Percentiles rank a stretch among this genome's conserved stretches.
Conservation (phyloP, 2,329 filamentous ascomycete species). For the Fusarium protoensiforme region DNA sequence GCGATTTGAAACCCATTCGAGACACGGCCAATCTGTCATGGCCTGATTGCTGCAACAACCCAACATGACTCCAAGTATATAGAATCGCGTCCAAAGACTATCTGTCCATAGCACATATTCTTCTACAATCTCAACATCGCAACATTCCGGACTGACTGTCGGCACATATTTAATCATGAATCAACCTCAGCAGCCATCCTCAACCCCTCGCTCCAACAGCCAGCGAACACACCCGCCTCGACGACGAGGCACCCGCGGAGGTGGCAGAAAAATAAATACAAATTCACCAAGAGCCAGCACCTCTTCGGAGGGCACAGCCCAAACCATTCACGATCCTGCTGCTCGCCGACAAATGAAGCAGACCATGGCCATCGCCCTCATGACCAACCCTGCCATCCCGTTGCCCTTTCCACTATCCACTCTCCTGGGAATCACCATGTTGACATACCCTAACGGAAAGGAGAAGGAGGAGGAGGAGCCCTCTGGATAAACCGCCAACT, state of each 20-base stretch:
- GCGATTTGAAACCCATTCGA: not conserved
- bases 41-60: not conserved
- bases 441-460: constrained; percentile 9
- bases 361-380: constrained; percentile 25
- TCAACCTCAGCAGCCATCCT: not conserved
- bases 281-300: not conserved
- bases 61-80: not conserved
- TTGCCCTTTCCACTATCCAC: constrained; percentile 21
- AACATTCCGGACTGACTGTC: not conserved
- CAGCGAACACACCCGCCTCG: not conserved
- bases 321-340: constrained; percentile 21
- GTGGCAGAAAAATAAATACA: not conserved
- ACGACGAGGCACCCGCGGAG: constrained; percentile 10
- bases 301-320: not conserved
- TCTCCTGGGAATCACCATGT: constrained; percentile 12
- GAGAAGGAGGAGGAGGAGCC: not conserved
- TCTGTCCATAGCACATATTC: not conserved
- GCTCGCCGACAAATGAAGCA: constrained; percentile 32
- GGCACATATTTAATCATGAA: not conserved
- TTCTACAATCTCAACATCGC: not conserved
- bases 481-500: not conserved
- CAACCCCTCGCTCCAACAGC: not conserved
- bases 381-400: constrained; percentile 23
- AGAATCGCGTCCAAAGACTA: not conserved
- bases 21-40: not conserved